These are phyloP conservation scores for Metschnikowia chrysomelidarum DNA, from an alignment of 805 yeast genomes.

Conservation along the genomic window DNA sequence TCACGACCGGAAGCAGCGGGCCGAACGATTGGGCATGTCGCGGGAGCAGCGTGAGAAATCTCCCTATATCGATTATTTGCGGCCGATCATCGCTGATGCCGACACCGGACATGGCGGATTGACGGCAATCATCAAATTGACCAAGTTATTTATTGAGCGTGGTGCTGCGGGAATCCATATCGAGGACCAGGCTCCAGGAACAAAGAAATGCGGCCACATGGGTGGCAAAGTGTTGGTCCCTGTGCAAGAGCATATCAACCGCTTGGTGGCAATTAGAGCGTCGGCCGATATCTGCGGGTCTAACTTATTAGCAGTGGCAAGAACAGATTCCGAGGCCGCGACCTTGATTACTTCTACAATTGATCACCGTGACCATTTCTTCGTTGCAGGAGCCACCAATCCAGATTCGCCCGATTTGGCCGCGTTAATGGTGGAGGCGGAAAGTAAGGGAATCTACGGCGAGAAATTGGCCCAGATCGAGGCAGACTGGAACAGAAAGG, in stretches of 20 bases:
- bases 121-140: slow-evolving; percentile 92
- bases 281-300: slow-evolving; percentile 92
- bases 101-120: slow-evolving; percentile 99
- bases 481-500: slow-evolving; percentile 75
- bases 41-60: slow-evolving; percentile 65
- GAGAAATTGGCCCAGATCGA: slow-evolving; percentile 70
- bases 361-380: slow-evolving; percentile 92
- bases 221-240: slow-evolving; percentile 98
- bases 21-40: slow-evolving; percentile 66
- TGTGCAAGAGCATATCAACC: slow-evolving; percentile 94
- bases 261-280: slow-evolving; percentile 90
- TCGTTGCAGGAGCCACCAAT: slow-evolving; percentile 87
- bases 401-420: slow-evolving; percentile 73
- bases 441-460: slow-evolving; percentile 69
- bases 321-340: slow-evolving; percentile 98
- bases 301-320: slow-evolving; percentile 82
- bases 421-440: slow-evolving; percentile 79
- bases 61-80: slow-evolving; percentile 78
- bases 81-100: slow-evolving; percentile 96
- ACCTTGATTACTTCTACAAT: slow-evolving; percentile 91
- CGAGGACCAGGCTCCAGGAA: slow-evolving; percentile 99
- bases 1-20: slow-evolving; percentile 96
- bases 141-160: slow-evolving; percentile 93
- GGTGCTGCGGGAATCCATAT: slow-evolving; percentile 99
- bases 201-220: slow-evolving; percentile 99